Evolutionary conservation across 148 eudicot genomes (phyloP).

Genomic region (Limonium bicolor): DNA sequence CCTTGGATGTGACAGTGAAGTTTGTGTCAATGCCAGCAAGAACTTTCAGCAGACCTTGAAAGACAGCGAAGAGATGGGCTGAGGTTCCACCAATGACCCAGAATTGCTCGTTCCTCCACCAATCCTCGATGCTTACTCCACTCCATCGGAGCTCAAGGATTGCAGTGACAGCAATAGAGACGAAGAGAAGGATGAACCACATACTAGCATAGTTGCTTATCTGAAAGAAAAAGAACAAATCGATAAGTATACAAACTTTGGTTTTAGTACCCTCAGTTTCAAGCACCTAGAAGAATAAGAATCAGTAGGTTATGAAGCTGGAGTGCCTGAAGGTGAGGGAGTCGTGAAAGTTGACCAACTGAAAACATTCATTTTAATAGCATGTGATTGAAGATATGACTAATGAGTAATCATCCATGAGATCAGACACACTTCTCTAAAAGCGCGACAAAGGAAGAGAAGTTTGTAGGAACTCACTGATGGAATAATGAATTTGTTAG

Average conservation of each 20-base stretch:
- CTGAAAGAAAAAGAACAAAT: conserved; percentile 20
- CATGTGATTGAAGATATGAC: not conserved
- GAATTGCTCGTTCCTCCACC: conserved; percentile 93
- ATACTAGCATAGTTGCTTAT: conserved; percentile 70
- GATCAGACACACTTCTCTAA: not conserved
- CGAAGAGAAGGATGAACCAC: conserved; percentile 59
- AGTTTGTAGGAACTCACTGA: conserved; percentile 9
- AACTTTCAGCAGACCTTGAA: conserved; percentile 74
- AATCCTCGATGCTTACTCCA: conserved; percentile 65
- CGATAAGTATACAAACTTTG: too few relatives aligned
- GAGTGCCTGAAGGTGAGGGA: too few relatives aligned
- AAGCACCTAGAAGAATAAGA: too few relatives aligned
- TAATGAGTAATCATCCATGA: not conserved
- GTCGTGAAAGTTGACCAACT: too few relatives aligned
- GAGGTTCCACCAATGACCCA: conserved; percentile 93
- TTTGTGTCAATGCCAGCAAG: conserved; percentile 75
- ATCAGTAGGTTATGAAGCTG: too few relatives aligned
- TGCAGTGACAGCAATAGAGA: conserved; percentile 61
- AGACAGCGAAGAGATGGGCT: conserved; percentile 76
- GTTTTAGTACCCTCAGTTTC: too few relatives aligned
- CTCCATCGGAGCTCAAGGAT: conserved; percentile 69
- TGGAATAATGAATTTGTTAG: conserved; percentile 41
- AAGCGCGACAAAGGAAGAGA: not conserved
- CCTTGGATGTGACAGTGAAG: conserved; percentile 81
- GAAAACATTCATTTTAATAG: too few relatives aligned